Percentiles rank a stretch among this genome's conserved stretches.
phyloP scores from a whole-genome alignment of 495 filamentous ascomycete species.

The Penicillium paradoxum region DNA sequence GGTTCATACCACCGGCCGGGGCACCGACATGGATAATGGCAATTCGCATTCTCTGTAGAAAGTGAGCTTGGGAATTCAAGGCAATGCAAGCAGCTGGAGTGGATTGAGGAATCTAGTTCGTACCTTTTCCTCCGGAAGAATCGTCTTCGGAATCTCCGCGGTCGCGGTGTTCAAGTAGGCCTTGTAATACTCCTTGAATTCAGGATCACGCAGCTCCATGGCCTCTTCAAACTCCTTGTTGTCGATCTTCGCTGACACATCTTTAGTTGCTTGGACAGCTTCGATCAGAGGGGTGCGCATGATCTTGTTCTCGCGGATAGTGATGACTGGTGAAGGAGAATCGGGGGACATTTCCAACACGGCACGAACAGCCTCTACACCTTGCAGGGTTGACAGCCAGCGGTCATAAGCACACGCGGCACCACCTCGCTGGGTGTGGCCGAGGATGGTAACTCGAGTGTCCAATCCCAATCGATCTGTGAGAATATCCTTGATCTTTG shows the following conservation, averaged over 20 bases:
- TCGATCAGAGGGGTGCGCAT: conserved; percentile 80
- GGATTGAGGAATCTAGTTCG: conserved; percentile 9
- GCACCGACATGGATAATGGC: conserved; percentile 96
- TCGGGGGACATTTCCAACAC: conserved; percentile 89
- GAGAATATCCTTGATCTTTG: conserved; percentile 80
- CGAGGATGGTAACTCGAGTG: conserved; percentile 90
- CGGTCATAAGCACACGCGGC: conserved; percentile 90
- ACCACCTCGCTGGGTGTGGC: conserved; percentile 93
- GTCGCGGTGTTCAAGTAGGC: conserved; percentile 87
- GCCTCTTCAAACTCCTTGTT: conserved; percentile 77
- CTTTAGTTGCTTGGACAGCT: conserved; percentile 78
- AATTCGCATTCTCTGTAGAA: conserved; percentile 73
- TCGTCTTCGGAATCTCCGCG: conserved; percentile 55
- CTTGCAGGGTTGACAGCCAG: conserved; percentile 88
- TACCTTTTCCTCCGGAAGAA: conserved; percentile 70
- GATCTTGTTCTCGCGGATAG: conserved; percentile 97
- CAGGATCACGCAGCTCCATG: conserved; percentile 81
- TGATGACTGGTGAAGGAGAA: conserved; percentile 89
- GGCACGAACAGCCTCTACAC: conserved; percentile 92
- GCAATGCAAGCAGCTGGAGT: neutral
- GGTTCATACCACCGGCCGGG: conserved; percentile 98
- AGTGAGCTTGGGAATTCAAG: conserved; percentile 8
- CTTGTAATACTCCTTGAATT: conserved; percentile 89
- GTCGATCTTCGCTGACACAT: conserved; percentile 75
- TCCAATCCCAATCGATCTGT: conserved; percentile 76